phyloP scores from a whole-genome alignment of 768 basidiomycete species.

The Coprinopsis sp. region DNA sequence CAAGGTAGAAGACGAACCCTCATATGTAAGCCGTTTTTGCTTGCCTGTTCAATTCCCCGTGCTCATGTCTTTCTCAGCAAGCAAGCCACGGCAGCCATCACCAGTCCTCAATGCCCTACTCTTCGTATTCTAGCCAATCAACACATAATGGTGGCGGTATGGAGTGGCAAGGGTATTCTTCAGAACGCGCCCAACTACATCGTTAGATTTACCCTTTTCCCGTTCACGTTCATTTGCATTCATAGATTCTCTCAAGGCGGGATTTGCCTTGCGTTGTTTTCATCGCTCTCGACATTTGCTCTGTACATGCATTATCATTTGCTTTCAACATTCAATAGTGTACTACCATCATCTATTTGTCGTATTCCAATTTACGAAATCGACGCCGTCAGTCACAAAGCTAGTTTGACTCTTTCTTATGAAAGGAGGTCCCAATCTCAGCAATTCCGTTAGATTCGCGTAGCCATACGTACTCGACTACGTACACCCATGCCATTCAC shows the following conservation, averaged over 20 bases:
- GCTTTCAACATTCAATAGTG: no score
- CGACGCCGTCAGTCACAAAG: neutral
- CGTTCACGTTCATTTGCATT: neutral
- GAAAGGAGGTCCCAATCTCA: no score
- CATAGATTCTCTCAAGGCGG: slow-evolving; percentile 4
- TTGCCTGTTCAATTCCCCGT: slow-evolving; percentile 6
- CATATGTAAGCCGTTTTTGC: slow-evolving; percentile 36
- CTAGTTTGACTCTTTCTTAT: neutral
- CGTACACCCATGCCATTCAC: no score
- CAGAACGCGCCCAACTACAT: slow-evolving; percentile 59
- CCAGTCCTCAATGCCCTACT: slow-evolving; percentile 16
- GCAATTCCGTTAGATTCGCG: no score
- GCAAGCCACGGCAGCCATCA: neutral
- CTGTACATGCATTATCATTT: no score
- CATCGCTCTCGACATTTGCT: no score
- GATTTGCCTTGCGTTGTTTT: neutral
- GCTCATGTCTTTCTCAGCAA: neutral
- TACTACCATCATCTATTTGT: neutral
- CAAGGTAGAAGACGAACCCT: slow-evolving; percentile 67
- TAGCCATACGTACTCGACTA: no score
- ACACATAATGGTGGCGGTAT: slow-evolving; percentile 41
- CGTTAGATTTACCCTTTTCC: slow-evolving; percentile 35
- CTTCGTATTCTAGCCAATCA: slow-evolving; percentile 45
- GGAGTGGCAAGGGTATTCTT: slow-evolving; percentile 64
- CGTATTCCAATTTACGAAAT: neutral